Evolutionary conservation across 2,329 filamentous ascomycete species (phyloP).

Genomic region (Calcarisporium arbuscula): DNA sequence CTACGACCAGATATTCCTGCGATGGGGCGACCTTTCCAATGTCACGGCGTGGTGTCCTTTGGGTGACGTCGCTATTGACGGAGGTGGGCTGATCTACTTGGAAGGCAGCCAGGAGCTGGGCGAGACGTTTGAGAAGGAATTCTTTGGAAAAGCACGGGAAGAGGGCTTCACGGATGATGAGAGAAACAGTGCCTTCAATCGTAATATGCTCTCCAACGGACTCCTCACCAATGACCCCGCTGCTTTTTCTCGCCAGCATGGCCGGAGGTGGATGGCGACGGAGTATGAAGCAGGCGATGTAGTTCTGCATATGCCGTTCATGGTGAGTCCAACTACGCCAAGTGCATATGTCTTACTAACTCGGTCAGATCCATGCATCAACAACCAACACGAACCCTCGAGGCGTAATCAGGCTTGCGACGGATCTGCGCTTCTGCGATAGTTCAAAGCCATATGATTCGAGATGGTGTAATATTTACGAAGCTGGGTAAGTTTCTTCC

Average conservation of each 20-base stretch:
- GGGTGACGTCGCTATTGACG: constrained; percentile 45
- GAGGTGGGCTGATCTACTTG: constrained; percentile 54
- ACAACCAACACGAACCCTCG: constrained; percentile 47
- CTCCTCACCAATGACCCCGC: constrained; percentile 44
- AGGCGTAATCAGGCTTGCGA: constrained; percentile 47
- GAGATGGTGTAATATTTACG: constrained; percentile 26
- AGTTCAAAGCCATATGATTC: constrained; percentile 43
- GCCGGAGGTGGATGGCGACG: constrained; percentile 26
- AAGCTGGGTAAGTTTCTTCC: too few species aligned
- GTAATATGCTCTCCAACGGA: constrained; percentile 52
- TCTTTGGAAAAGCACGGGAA: constrained; percentile 39
- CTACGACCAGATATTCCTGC: constrained; percentile 53
- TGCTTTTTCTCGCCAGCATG: constrained; percentile 22
- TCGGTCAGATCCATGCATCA: constrained; percentile 52
- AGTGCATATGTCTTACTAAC: background rate
- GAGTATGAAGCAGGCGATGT: constrained; percentile 34
- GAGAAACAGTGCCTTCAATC: constrained; percentile 44
- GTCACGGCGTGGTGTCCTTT: constrained; percentile 54
- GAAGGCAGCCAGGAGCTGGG: constrained; percentile 38
- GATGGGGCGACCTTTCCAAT: constrained; percentile 46
- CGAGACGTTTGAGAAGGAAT: constrained; percentile 41
- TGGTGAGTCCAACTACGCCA: constrained; percentile 12
- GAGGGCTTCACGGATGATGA: constrained; percentile 47
- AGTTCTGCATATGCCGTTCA: constrained; percentile 30
- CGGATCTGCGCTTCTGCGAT: constrained; percentile 50